Base-by-base conservation (phyloP, 371 early-diverging fungal genomes). In the Apophysomyces sp. region DNA sequence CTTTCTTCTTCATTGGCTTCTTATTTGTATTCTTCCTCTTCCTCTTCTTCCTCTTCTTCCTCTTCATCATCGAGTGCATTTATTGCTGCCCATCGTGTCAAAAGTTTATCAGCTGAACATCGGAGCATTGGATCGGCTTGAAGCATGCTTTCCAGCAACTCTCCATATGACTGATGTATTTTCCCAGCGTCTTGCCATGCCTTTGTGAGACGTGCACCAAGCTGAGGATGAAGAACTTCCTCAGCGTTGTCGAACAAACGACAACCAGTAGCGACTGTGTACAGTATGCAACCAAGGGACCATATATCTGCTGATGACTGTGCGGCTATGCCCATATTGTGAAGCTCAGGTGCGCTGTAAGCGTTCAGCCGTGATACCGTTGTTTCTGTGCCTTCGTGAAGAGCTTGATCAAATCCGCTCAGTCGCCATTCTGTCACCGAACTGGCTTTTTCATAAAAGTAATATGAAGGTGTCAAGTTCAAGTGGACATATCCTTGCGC, bases 231-330 rank as follows among this genome's bases (percentile, higher is more conserved):
- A 37, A 56, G 37, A 7, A 36, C 37, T 32, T 56, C 37, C 3
- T 28, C 56, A 11, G 39, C 32, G 26, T 32, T 32, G 13, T 56
- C 13, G 12, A 36, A 39, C 36, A 56, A 56, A 4, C 26, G 37
- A 4, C 39, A 28, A 49, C 62, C 67, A 1, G 67, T 67, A 31
- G 57, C 59, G n/a, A 67, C 9, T 8, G 58, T 21, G 53, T 62
- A 67, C 13, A 67, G 32, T 11, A 67, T 32, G 51, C 59, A 62
- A 9, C 67, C 67, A 2, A 58, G 9, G 7, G 67, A 67, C 67
- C 67, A 67, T 27, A 58, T 55, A 60, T 67, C 67, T 5, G 51
- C 31, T 11, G 55, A 52, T n/a, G 56, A 49, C 9, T 40, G 34
- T 26, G 54, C 51, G 1, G 49, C 52, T 51, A 44, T 12, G 4